A percentile compares a stretch with the other conserved stretches of the same genome.
These are phyloP conservation scores for Phellopilus nigrolimitatus DNA, from an alignment of 1,284 basidiomycete genomes.

Conservation along the genomic window DNA sequence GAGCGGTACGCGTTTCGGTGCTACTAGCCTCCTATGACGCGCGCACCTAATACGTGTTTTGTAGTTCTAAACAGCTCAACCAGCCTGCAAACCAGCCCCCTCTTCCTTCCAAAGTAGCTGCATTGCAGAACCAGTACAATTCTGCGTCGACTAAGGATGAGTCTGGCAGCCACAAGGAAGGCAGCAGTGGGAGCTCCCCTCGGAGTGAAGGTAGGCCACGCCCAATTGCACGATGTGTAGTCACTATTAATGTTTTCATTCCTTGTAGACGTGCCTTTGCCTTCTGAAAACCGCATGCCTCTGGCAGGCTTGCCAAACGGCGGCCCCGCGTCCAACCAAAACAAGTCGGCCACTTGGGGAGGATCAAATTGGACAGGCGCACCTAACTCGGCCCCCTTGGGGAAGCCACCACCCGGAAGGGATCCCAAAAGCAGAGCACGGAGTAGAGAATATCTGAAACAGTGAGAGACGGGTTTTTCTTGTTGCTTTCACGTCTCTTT, in stretches of 20 bases:
- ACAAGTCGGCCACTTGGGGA: conserved; percentile 54
- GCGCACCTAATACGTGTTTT: conserved; percentile 15
- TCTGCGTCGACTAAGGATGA: conserved; percentile 62
- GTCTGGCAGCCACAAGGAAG: conserved; percentile 61
- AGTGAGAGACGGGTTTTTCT: conserved; percentile 49
- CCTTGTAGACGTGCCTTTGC: conserved; percentile 63
- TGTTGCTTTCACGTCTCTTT: background rate
- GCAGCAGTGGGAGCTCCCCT: conserved; percentile 73
- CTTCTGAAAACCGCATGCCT: conserved; percentile 54
- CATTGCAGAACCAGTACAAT: conserved; percentile 50
- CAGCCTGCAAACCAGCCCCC: conserved; percentile 49
- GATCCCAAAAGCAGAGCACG: conserved; percentile 93
- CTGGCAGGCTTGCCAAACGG: conserved; percentile 46
- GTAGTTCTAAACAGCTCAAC: conserved; percentile 76
- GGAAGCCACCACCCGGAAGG: conserved; percentile 71
- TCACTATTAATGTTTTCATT: conserved; percentile 20
- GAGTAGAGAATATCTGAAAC: conserved; percentile 96
- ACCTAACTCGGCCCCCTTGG: conserved; percentile 43
- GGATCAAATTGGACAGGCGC: conserved; percentile 44
- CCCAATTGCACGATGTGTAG: conserved; percentile 15
- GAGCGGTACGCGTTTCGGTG: conserved; percentile 65
- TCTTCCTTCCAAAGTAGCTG: conserved; percentile 55
- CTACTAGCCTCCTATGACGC: conserved; percentile 22
- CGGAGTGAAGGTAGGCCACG: conserved; percentile 63
- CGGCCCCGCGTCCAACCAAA: conserved; percentile 34